Evolutionary conservation across 371 early-diverging fungal genomes (phyloP).

Genomic region (Umbelopsis sp.): DNA sequence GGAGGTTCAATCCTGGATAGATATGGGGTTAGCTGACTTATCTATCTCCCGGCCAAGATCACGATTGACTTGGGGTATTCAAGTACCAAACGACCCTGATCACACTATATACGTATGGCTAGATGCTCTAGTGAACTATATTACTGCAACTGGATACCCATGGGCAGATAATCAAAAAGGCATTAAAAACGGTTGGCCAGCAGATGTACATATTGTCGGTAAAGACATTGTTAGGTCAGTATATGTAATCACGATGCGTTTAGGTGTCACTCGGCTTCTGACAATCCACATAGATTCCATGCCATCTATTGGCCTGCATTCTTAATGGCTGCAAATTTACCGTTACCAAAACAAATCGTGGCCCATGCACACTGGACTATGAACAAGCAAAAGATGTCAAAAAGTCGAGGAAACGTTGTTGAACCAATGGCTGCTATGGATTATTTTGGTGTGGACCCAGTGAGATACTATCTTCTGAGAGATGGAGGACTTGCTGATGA

Average conservation of each 20-base stretch:
- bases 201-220: slow-evolving; percentile 87
- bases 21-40: slow-evolving; percentile 68
- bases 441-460: slow-evolving; percentile 81
- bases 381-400: slow-evolving; percentile 90
- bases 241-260: no score
- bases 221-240: slow-evolving; percentile 90
- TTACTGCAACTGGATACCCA: slow-evolving; percentile 88
- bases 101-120: slow-evolving; percentile 98
- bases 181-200: slow-evolving; percentile 66
- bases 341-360: slow-evolving; percentile 78
- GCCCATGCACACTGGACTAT: slow-evolving; percentile 96
- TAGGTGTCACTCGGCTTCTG: background rate
- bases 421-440: slow-evolving; percentile 79
- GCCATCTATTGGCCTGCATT: slow-evolving; percentile 97
- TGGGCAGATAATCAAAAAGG: slow-evolving; percentile 39
- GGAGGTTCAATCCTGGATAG: slow-evolving; percentile 63
- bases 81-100: slow-evolving; percentile 85
- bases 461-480: slow-evolving; percentile 90
- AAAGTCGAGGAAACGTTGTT: slow-evolving; percentile 88
- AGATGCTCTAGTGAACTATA: slow-evolving; percentile 93
- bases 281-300: slow-evolving; percentile 70
- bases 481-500: slow-evolving; percentile 91
- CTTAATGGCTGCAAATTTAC: slow-evolving; percentile 84
- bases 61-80: slow-evolving; percentile 90
- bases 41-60: slow-evolving; percentile 85